Conservation (phyloP, 2,329 filamentous ascomycete species). For the Cytospora paraplurivora region DNA sequence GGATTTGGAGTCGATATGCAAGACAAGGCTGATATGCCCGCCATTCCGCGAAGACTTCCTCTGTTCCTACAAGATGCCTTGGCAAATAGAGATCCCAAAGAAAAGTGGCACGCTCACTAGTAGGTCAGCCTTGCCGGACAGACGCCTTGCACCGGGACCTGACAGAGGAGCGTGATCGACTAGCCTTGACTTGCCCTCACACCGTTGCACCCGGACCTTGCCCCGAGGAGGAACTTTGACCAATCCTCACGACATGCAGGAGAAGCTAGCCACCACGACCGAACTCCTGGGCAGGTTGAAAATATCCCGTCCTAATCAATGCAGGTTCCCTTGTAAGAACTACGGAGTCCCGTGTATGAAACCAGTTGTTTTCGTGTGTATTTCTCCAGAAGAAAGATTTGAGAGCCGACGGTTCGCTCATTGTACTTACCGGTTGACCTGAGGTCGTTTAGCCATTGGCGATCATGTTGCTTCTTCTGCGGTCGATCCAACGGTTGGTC, state of each 20-base stretch:
- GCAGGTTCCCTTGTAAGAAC: background rate
- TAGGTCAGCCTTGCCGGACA: background rate
- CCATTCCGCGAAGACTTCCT: background rate
- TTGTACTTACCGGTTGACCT: background rate
- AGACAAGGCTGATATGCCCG: background rate
- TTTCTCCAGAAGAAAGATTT: background rate
- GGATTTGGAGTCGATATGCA: background rate
- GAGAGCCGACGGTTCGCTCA: background rate
- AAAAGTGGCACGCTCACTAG: background rate
- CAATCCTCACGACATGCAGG: background rate
- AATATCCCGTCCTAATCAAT: background rate
- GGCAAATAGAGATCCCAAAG: background rate
- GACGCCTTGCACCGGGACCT: slow-evolving; percentile 8
- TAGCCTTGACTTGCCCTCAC: background rate
- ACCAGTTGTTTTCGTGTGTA: background rate
- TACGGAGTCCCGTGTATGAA: background rate
- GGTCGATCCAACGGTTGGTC: background rate
- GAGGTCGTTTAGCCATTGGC: background rate
- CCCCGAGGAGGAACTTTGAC: background rate
- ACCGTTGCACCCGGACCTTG: background rate
- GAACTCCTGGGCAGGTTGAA: background rate
- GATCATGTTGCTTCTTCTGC: background rate
- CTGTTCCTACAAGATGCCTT: background rate
- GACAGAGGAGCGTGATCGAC: slow-evolving; percentile 24
- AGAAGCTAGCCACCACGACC: background rate